Evolutionary conservation across 768 basidiomycete genomes (phyloP).

Genomic region (Lyophyllum atratum): DNA sequence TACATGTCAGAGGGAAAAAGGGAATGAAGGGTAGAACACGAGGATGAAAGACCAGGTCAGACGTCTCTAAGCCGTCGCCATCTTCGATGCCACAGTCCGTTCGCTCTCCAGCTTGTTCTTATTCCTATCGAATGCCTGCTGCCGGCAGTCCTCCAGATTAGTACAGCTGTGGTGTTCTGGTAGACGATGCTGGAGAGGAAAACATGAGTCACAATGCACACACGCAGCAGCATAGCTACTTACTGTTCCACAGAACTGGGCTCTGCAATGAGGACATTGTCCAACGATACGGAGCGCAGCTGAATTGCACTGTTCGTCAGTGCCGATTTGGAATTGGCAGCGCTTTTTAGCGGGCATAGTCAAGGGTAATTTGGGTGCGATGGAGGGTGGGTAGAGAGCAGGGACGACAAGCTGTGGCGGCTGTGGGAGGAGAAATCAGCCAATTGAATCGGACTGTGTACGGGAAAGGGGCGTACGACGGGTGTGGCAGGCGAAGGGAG

Average conservation of each 20-base stretch:
- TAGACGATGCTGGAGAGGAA: constrained; percentile 68
- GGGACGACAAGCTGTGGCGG: background rate
- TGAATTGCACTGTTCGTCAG: constrained; percentile 65
- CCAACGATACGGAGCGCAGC: constrained; percentile 85
- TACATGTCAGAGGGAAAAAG: constrained; percentile 6
- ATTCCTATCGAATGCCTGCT: constrained; percentile 87
- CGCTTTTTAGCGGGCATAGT: constrained; percentile 85
- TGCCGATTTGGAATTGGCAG: constrained; percentile 66
- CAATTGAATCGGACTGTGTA: background rate
- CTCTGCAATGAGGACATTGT: constrained; percentile 78
- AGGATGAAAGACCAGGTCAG: background rate
- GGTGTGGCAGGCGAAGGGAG: constrained; percentile 2
- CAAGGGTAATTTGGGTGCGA: constrained; percentile 8
- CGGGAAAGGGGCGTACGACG: constrained; percentile 7
- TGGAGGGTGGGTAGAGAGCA: background rate
- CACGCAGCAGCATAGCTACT: constrained; percentile 30
- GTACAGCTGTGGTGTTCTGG: constrained; percentile 88
- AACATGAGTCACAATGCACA: constrained; percentile 18
- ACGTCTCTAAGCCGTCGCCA: constrained; percentile 66
- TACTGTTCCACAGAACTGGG: constrained; percentile 77
- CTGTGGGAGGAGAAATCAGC: background rate
- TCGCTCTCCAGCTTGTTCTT: constrained; percentile 88
- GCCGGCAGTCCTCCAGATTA: constrained; percentile 81
- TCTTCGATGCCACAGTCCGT: constrained; percentile 84
- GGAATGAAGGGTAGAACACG: constrained; percentile 3